phyloP scores from a whole-genome alignment of 1,139 yeast species.

The Cylindricascospora bacillispora region DNA sequence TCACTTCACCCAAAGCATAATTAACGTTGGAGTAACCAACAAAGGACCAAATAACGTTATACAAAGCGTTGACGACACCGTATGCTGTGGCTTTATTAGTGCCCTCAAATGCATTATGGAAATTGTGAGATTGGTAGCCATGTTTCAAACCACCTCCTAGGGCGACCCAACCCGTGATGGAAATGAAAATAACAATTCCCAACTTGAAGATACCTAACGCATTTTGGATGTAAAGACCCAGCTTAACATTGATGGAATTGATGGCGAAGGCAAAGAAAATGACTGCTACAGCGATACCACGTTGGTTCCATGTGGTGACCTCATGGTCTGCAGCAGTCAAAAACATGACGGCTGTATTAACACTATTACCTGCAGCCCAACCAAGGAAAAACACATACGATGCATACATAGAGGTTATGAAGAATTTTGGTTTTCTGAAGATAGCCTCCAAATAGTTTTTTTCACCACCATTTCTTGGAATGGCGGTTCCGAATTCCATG shows the following conservation, averaged over 20 bases:
- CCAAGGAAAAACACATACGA: constrained; percentile 66
- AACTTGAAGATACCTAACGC: constrained; percentile 60
- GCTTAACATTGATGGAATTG: constrained; percentile 48
- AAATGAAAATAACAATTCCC: constrained; percentile 51
- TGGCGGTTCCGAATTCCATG: constrained; percentile 74
- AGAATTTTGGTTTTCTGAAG: constrained; percentile 53
- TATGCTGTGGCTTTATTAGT: constrained; percentile 48
- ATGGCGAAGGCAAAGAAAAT: constrained; percentile 58
- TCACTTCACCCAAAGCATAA: constrained; percentile 71
- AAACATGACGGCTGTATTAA: constrained; percentile 26
- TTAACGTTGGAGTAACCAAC: constrained; percentile 68
- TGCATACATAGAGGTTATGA: constrained; percentile 65
- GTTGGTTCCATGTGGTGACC: constrained; percentile 60
- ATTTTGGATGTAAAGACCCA: constrained; percentile 60
- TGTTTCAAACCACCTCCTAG: constrained; percentile 54
- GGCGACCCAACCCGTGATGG: constrained; percentile 74
- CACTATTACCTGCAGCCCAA: constrained; percentile 60
- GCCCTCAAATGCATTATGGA: constrained; percentile 48
- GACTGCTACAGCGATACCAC: constrained; percentile 65
- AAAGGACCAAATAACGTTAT: constrained; percentile 73
- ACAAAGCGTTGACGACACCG: constrained; percentile 66
- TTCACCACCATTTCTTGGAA: constrained; percentile 83
- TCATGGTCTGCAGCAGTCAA: constrained; percentile 61
- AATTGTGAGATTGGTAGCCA: constrained; percentile 45
- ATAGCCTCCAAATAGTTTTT: constrained; percentile 70